Evolutionary conservation across 768 basidiomycete genomes (phyloP), one percentile per base, ranked within the genome.

Genomic region (Mycena venus): DNA sequence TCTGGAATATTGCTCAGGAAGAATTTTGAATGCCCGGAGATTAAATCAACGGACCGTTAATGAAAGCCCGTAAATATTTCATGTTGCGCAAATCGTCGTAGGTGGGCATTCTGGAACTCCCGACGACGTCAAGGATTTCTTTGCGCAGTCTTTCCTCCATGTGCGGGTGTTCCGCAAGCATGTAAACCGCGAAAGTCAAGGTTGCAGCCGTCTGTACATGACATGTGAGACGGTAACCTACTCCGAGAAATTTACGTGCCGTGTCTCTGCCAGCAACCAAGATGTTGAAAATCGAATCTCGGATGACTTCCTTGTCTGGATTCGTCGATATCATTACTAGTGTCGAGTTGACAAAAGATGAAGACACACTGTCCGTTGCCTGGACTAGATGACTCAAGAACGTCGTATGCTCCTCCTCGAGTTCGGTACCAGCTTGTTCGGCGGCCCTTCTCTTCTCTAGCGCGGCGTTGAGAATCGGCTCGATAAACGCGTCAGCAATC

Each of bases 361-460:
- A 27, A n/a, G n/a, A 61, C 79, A 8, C 64, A 87, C 87, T 85
- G 47, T 85, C 83, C 6, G 89, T 89, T 65, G 79, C 79, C 61
- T 83, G 81, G 38, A 89, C 84, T 38, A 90, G 76, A 78, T 89
- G 85, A 74, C 86, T 86, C 73, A 90, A 78, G 29, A 89, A 80
- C 2, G 86, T 87, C 44, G 83, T 85, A 11, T 80, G 78, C 12
- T 83, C 81, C 6, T 72, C 78, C 12, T 74, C 34, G 2, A 4
- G 3, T 47, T 53, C n/a, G n/a, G n/a, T 55, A 2, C 19, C 11
- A 25, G 21, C 67, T 12, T n/a, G n/a, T n/a, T 67, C 71, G n/a
- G 77, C 63, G 61, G 72, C 78, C 42, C 81, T 78, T 80, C 85
- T 85, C 69, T n/a, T n/a, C n/a, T 76, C 76, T n/a, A 91, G 77